These are phyloP conservation scores for Annona cherimola DNA, from an alignment of 164 flowering plant genomes.

Conservation along the genomic window DNA sequence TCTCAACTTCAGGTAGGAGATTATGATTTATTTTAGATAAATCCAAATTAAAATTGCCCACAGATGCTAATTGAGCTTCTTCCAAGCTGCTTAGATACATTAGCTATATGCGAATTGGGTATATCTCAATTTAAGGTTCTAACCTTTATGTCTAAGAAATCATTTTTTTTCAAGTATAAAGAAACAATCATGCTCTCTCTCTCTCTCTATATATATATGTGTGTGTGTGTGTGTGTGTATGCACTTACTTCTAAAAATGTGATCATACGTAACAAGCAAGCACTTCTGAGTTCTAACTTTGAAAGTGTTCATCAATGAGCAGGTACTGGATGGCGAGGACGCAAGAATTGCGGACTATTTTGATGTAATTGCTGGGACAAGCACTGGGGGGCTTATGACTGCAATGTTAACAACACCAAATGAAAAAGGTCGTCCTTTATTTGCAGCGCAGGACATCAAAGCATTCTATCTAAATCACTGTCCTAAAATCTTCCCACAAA, in stretches of 20 bases:
- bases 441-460: constrained; percentile 10
- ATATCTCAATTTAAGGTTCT: too few species aligned
- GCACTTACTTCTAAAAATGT: too few species aligned
- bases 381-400: constrained; percentile 14
- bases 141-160: too few species aligned
- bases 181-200: too few species aligned
- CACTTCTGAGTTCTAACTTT: background rate
- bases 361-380: constrained; percentile 16
- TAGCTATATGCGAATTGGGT: too few species aligned
- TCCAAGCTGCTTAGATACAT: background rate
- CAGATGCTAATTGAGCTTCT: background rate
- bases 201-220: too few species aligned
- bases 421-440: constrained; percentile 10
- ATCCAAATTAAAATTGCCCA: background rate
- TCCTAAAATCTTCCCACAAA: constrained; percentile 14
- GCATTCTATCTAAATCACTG: constrained; percentile 12
- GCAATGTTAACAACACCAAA: constrained; percentile 12
- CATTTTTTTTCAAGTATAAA: too few species aligned
- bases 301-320: background rate
- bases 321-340: constrained; percentile 14
- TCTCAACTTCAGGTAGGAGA: background rate
- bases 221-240: too few species aligned
- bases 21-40: background rate
- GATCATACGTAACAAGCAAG: too few species aligned
- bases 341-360: constrained; percentile 18